Evolutionary conservation across 192 early-diverging fungal genomes (phyloP), one percentile per base, ranked within the genome.

Genomic region (Thamnidium elegans): DNA sequence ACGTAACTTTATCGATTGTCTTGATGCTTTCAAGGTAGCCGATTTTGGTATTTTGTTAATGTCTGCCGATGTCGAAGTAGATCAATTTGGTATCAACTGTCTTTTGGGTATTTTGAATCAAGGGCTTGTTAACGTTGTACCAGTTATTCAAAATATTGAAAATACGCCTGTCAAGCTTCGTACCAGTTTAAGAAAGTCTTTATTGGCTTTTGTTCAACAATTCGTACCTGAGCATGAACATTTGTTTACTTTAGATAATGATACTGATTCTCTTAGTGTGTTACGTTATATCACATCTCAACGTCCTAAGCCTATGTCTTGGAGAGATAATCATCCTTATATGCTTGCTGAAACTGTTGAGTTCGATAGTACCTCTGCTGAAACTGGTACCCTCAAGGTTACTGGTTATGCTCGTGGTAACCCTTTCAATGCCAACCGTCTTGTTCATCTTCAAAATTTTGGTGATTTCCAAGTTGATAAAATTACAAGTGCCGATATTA

Each of bases 391-490:
- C 4, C 70, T 99, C 64, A 82, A 77, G 23, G 82, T 99, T 11
- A 94, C 90, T 15, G 97, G 95, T 6, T 93, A 89, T 64, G 78
- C 94, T 44, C 81, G 97, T 47, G 95, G 97, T 3, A 81, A 79
- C 23, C 84, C 85, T 30, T 84, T 99, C 51, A 90, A 89, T 34
- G 95, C 95, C 58, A 96, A 97, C 70, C 87, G 94, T 1, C 80
- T 97, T 34, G 77, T 99, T 3, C 94, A 97, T 75, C 79, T 99
- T 43, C 94, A 93, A 43, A 89, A 90, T 60, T 92, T 83, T 82
- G 96, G 96, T 39, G 95, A 99, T 72, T 99, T 89, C 78, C 96
- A 99, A 77, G 78, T 99, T 52, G 79, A 87, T 43, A 77, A 86
- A 70, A 74, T 64, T 51, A 62, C 63, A 11, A 52, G 61, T 7